Evolutionary conservation across 2,329 filamentous ascomycete genomes (phyloP), one percentile per base, ranked within the genome.

Genomic region (Raffaelea deltoideospora): DNA sequence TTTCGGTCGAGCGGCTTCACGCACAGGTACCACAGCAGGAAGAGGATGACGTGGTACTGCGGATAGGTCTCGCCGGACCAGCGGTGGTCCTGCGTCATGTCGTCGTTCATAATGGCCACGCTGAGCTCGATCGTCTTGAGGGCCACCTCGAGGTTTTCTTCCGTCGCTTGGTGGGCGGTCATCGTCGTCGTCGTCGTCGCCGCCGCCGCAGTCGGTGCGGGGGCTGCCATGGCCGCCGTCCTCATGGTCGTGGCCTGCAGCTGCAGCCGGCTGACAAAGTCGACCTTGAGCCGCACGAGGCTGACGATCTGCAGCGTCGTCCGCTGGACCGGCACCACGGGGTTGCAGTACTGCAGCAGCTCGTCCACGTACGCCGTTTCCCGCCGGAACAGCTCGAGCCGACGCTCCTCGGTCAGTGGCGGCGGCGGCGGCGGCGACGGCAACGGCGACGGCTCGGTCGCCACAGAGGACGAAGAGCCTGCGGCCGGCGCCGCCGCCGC

Each of bases 331-430:
- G 69, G 69, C 4, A 69, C 56, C 1, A 59, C 59, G 52, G 65
- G 64, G 39, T 72, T 67, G 41, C 59, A 64, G 35, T 67, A 50
- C 37, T 54, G 53, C 9, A 70, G 44, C 35, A 69, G 56, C 20
- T 63, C 57, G 37, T 69, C 61, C 3, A 71, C 54, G 10, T 59
- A 50, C 38, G 65, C 59, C 3, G 67, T 53, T 31, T 36, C 35
- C 14, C 35, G 28, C 11, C 15, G 30, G 24, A 41, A 32, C 13
- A 45, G 31, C 31, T 36, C 41, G 17, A 21, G 19, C 8, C 43
- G 38, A 9, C 34, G 41, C 11, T 39, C 39, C 26, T 43, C 41
- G 7, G 38, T 44, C 5, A 37, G 24, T 2, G 41, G 37, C 21
- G 34, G 18, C 29, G 37, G 19, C 10, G 31, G 10, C 13, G 26